Evolutionary conservation across 352 stramenopile species (phyloP).

Genomic region (Phytophthora agathidicida): DNA sequence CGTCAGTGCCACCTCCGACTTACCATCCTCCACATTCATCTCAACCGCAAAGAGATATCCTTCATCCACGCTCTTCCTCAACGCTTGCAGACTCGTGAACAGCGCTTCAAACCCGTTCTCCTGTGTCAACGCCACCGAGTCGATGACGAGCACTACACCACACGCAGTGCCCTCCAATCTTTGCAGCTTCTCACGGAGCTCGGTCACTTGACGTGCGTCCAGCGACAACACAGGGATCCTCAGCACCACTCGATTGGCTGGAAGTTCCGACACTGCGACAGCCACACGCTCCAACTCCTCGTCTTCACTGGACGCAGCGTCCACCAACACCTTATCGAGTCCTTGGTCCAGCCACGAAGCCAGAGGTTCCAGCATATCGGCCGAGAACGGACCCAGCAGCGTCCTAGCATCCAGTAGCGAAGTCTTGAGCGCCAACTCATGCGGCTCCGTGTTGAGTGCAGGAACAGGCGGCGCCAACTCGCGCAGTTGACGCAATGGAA

Average conservation of each 20-base stretch:
- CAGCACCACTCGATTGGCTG: slow-evolving; percentile 63
- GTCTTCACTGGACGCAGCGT: slow-evolving; percentile 50
- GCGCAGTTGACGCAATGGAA: slow-evolving; percentile 37
- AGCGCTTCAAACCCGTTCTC: slow-evolving; percentile 32
- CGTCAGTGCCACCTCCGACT: slow-evolving; percentile 35
- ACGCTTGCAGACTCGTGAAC: slow-evolving; percentile 33
- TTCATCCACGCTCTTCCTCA: slow-evolving; percentile 55
- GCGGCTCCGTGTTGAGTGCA: slow-evolving; percentile 30
- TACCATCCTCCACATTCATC: slow-evolving; percentile 22
- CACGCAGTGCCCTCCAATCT: slow-evolving; percentile 38
- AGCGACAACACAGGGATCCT: slow-evolving; percentile 53
- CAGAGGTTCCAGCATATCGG: slow-evolving; percentile 59
- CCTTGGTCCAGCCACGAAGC: slow-evolving; percentile 76
- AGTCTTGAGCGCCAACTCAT: slow-evolving; percentile 41
- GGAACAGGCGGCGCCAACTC: slow-evolving; percentile 33
- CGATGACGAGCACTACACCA: slow-evolving; percentile 58
- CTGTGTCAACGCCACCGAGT: slow-evolving; percentile 20
- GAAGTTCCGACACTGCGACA: slow-evolving; percentile 68
- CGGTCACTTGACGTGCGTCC: slow-evolving; percentile 6
- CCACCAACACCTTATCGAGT: slow-evolving; percentile 57
- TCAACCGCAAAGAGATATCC: slow-evolving; percentile 63
- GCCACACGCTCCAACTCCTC: slow-evolving; percentile 53
- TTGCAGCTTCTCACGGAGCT: slow-evolving; percentile 46
- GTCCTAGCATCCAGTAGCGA: slow-evolving; percentile 52
- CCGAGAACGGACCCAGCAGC: slow-evolving; percentile 66